Percentiles rank a stretch among this genome's conserved stretches.
These are phyloP conservation scores for Pseudogymnoascus sp. DNA, from an alignment of 2,329 filamentous ascomycete species.

Conservation along the genomic window DNA sequence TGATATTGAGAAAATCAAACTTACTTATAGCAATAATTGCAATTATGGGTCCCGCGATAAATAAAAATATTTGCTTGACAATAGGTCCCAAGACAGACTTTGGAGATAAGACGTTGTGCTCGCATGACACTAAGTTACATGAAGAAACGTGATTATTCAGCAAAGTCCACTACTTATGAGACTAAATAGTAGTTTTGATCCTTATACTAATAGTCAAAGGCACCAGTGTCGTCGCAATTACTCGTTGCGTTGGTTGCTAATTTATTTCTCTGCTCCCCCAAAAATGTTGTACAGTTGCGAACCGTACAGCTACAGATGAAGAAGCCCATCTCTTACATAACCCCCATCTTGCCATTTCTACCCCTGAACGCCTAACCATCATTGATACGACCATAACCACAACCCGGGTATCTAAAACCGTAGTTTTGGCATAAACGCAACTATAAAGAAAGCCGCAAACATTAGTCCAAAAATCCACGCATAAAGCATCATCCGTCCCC, in stretches of 20 bases:
- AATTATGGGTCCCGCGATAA: not conserved
- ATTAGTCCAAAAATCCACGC: conserved; percentile 75
- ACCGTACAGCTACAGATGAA: not conserved
- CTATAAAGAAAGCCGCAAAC: conserved; percentile 67
- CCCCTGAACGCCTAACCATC: conserved; percentile 4
- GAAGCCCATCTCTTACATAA: not conserved
- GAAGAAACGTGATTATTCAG: conserved; percentile 4
- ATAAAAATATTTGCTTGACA: not conserved
- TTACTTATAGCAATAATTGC: not conserved
- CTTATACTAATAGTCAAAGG: not conserved
- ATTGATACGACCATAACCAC: not conserved
- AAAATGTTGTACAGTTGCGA: not conserved
- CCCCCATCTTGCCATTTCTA: conserved; percentile 5
- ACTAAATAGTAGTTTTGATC: not conserved
- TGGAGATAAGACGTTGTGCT: not conserved
- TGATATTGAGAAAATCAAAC: not conserved
- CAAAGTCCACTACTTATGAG: not conserved
- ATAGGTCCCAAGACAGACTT: not conserved
- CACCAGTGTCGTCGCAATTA: not conserved
- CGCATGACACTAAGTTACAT: not conserved
- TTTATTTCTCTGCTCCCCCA: not conserved
- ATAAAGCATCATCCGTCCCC: conserved; percentile 75
- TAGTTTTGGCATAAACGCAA: conserved; percentile 81
- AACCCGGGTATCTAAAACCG: conserved; percentile 51
- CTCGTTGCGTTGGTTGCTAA: not conserved